Conservation (phyloP, 805 yeast genomes). For the Candida palmyrensis region DNA sequence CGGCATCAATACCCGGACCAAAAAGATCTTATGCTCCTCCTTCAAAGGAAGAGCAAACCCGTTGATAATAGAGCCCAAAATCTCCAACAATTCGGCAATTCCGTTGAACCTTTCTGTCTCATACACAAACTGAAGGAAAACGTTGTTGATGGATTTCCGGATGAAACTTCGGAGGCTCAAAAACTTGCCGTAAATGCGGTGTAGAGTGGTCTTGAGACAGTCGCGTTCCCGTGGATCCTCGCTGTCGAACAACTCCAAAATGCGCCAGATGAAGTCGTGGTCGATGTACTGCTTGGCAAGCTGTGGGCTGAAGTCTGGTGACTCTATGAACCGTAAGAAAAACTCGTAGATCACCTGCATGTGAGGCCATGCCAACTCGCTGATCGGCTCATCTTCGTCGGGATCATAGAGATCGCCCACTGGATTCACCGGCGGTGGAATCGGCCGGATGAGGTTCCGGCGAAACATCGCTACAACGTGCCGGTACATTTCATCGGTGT, state of each 20-base stretch:
- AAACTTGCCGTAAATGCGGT: conserved; percentile 94
- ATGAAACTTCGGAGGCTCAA: conserved; percentile 84
- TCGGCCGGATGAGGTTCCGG: conserved; percentile 85
- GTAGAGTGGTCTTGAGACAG: conserved; percentile 89
- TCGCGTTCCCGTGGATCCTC: conserved; percentile 98
- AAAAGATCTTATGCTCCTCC: conserved; percentile 91
- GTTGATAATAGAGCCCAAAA: conserved; percentile 91
- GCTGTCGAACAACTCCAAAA: conserved; percentile 87
- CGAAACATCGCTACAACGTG: conserved; percentile 89
- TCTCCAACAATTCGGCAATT: conserved; percentile 89
- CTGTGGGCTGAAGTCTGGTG: conserved; percentile 91
- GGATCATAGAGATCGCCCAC: conserved; percentile 96
- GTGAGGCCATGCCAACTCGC: conserved; percentile 97
- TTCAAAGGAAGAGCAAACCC: conserved; percentile 97
- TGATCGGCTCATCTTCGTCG: conserved; percentile 97
- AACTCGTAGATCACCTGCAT: conserved; percentile 97
- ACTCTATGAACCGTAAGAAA: conserved; percentile 85
- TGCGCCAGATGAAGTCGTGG: conserved; percentile 74
- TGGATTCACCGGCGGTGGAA: conserved; percentile 98
- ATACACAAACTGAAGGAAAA: conserved; percentile 86
- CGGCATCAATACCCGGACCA: conserved; percentile 83
- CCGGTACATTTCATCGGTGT: conserved; percentile 85
- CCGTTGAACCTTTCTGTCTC: conserved; percentile 97
- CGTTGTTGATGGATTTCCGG: conserved; percentile 85
- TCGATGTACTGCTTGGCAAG: conserved; percentile 92